Evolutionary conservation across 2,329 filamentous ascomycete species (phyloP).

Genomic region (Emergomyces pasteurianus): DNA sequence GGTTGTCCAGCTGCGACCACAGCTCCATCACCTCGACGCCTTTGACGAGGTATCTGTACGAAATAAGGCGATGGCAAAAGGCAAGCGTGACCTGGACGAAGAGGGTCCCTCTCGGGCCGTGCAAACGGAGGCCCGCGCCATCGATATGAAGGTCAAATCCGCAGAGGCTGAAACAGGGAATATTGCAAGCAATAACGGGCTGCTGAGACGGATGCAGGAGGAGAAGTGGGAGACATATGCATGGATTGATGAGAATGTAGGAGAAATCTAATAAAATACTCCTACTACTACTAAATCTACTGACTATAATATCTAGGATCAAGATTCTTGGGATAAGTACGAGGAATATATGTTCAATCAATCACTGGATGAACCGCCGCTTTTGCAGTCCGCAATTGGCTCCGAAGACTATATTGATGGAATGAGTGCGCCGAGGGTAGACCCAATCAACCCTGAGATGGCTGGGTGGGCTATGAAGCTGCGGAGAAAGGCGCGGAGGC

Average conservation of each 20-base stretch:
- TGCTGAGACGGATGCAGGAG: constrained; percentile 64
- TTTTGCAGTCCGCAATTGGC: constrained; percentile 43
- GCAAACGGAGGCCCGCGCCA: constrained; percentile 53
- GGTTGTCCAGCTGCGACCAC: constrained; percentile 78
- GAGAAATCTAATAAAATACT: background rate
- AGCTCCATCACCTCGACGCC: constrained; percentile 88
- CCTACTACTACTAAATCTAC: background rate
- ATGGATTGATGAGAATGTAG: constrained; percentile 55
- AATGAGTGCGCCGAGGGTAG: constrained; percentile 45
- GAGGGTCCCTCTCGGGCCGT: constrained; percentile 29
- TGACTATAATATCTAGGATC: constrained; percentile 28
- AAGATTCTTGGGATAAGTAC: constrained; percentile 64
- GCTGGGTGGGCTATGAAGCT: constrained; percentile 35
- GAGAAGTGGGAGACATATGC: constrained; percentile 71
- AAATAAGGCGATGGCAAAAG: constrained; percentile 18
- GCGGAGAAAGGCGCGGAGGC: constrained; percentile 26
- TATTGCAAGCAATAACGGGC: constrained; percentile 60
- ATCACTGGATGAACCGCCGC: constrained; percentile 32
- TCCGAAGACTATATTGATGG: constrained; percentile 51
- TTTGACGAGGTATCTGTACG: constrained; percentile 49
- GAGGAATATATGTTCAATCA: constrained; percentile 55
- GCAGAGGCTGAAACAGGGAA: constrained; percentile 52
- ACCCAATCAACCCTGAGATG: constrained; percentile 32
- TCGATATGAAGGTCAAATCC: constrained; percentile 79
- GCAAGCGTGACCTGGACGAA: constrained; percentile 32